Percentiles rank a stretch among this genome's conserved stretches.
Conservation (phyloP, 208 protist genomes). For the Trypanosoma congolense region DNA sequence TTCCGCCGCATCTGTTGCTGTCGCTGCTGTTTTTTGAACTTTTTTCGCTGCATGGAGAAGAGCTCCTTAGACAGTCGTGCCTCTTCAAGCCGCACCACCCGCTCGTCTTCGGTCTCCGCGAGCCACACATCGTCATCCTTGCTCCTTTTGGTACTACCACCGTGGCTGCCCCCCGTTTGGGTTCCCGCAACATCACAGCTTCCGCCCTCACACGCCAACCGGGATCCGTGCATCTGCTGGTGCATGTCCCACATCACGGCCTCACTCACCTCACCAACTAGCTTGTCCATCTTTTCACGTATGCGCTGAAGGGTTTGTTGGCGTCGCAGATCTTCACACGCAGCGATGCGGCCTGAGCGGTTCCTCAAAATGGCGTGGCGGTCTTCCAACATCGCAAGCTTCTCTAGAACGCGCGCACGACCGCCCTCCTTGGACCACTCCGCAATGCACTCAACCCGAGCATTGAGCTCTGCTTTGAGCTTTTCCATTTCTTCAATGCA, state of each 20-base stretch:
- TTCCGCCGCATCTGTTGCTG: neutral
- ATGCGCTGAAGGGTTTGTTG: conserved; percentile 22
- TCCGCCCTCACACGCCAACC: neutral
- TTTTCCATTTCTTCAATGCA: conserved; percentile 30
- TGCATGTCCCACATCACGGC: conserved; percentile 49
- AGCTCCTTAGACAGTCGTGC: neutral
- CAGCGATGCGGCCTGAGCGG: conserved; percentile 8
- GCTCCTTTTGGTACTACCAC: neutral
- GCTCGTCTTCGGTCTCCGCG: conserved; percentile 2
- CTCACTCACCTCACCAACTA: conserved; percentile 43
- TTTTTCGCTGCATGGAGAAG: neutral
- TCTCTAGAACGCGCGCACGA: conserved; percentile 18
- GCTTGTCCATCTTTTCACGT: conserved; percentile 31
- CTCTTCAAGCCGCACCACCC: conserved; percentile 5
- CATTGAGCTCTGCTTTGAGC: conserved; percentile 23
- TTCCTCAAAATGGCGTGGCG: conserved; percentile 11
- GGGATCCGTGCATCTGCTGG: conserved; percentile 17
- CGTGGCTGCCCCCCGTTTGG: neutral
- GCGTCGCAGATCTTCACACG: conserved; percentile 10
- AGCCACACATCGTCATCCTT: neutral
- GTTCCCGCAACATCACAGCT: neutral
- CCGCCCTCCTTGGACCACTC: conserved; percentile 31
- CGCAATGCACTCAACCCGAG: conserved; percentile 23
- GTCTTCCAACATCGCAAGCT: conserved; percentile 25
- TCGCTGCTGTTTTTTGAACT: neutral